Evolutionary conservation across 371 early-diverging fungal species (phyloP).

Genomic region (Mucor lusitanicus): DNA sequence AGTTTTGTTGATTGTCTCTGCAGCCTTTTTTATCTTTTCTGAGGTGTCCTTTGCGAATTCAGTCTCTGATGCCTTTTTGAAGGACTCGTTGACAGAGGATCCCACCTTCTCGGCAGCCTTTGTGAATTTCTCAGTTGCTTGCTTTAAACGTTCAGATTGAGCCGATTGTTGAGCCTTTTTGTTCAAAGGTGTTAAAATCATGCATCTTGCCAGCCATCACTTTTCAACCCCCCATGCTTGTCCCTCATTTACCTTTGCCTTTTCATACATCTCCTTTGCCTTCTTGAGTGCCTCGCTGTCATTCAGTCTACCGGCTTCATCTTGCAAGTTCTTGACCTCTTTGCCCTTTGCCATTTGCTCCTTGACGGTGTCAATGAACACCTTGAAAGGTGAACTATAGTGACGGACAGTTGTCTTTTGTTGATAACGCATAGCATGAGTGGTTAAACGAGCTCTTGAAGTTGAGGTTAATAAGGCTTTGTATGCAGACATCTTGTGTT

Average conservation of each 20-base stretch:
- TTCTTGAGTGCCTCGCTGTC: slow-evolving; percentile 88
- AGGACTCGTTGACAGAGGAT: slow-evolving; percentile 71
- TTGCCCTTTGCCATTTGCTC: slow-evolving; percentile 92
- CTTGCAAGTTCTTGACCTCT: slow-evolving; percentile 90
- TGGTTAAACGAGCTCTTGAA: slow-evolving; percentile 10
- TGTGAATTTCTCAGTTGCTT: slow-evolving; percentile 77
- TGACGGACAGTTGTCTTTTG: slow-evolving; percentile 30
- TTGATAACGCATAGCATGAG: slow-evolving; percentile 10
- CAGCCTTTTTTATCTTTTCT: slow-evolving; percentile 66
- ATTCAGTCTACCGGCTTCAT: slow-evolving; percentile 74
- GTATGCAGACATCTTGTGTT: slow-evolving; percentile 7
- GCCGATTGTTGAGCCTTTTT: slow-evolving; percentile 39
- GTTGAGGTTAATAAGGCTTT: slow-evolving; percentile 21
- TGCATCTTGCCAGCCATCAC: not conserved
- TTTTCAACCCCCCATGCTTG: too few species aligned
- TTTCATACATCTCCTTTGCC: slow-evolving; percentile 83
- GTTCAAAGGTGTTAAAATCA: not conserved
- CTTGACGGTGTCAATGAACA: slow-evolving; percentile 84
- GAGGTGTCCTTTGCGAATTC: slow-evolving; percentile 82
- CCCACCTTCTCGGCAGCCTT: slow-evolving; percentile 79
- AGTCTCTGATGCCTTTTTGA: slow-evolving; percentile 85
- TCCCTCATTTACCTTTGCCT: slow-evolving; percentile 54
- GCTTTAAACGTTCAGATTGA: slow-evolving; percentile 60
- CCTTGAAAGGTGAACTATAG: slow-evolving; percentile 48
- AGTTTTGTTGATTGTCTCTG: slow-evolving; percentile 61